Evolutionary conservation across 2,329 filamentous ascomycete species (phyloP).

Genomic region (Fusarium globosum): DNA sequence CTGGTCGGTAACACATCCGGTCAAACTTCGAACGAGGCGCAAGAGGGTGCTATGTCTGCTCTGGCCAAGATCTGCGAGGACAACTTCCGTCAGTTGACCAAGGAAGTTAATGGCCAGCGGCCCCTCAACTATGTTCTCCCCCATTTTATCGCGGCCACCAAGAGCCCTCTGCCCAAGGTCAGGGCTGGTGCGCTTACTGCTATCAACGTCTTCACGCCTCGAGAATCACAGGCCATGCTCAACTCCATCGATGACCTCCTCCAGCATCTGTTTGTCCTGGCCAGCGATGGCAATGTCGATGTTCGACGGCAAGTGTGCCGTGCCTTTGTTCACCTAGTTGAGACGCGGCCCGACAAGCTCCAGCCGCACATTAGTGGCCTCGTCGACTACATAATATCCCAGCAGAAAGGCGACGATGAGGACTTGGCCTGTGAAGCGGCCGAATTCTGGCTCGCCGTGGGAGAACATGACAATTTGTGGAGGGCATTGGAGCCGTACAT

Average conservation of each 20-base stretch:
- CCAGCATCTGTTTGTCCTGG: slow-evolving; percentile 82
- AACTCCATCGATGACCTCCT: slow-evolving; percentile 84
- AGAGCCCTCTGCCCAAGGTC: slow-evolving; percentile 79
- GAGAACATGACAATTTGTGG: slow-evolving; percentile 86
- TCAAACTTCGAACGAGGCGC: slow-evolving; percentile 74
- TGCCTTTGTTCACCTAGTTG: slow-evolving; percentile 90
- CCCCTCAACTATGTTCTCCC: slow-evolving; percentile 91
- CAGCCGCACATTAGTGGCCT: slow-evolving; percentile 87
- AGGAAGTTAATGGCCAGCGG: slow-evolving; percentile 87
- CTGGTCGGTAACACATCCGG: slow-evolving; percentile 80
- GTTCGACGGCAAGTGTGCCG: slow-evolving; percentile 94
- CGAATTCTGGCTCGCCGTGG: slow-evolving; percentile 96
- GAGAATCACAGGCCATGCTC: slow-evolving; percentile 84
- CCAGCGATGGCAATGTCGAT: slow-evolving; percentile 80
- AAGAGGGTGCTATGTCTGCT: slow-evolving; percentile 94
- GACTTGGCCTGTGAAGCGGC: slow-evolving; percentile 94
- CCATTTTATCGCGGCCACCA: slow-evolving; percentile 88
- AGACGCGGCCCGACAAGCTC: slow-evolving; percentile 90
- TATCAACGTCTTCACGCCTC: slow-evolving; percentile 91
- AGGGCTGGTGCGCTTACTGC: slow-evolving; percentile 82
- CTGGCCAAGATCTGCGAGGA: slow-evolving; percentile 97
- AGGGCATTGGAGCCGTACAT: slow-evolving; percentile 81
- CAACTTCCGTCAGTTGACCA: slow-evolving; percentile 86
- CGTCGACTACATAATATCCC: slow-evolving; percentile 91
- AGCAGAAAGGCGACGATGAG: slow-evolving; percentile 88